Evolutionary conservation across 2,329 filamentous ascomycete species (phyloP).

Genomic region (Lojkania enalia): DNA sequence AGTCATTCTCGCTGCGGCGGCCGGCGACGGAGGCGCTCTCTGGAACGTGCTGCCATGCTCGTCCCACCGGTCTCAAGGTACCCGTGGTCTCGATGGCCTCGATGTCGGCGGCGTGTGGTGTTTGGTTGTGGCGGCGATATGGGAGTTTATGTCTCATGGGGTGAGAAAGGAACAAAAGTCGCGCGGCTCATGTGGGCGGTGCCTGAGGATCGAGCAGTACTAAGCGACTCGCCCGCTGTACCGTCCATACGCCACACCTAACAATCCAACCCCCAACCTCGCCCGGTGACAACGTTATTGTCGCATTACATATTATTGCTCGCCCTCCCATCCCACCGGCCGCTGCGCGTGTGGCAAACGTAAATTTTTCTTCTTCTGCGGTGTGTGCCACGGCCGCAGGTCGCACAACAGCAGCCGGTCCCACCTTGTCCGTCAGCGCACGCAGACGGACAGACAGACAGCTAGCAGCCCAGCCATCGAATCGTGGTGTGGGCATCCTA

Average conservation of each 20-base stretch:
- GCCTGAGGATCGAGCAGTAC: conserved; percentile 8
- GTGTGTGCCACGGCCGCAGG: conserved; percentile 12
- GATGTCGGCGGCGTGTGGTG: conserved; percentile 2
- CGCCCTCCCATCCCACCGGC: conserved; percentile 7
- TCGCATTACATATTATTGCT: conserved; percentile 6
- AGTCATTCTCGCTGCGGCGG: conserved; percentile 2
- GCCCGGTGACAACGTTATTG: conserved; percentile 4
- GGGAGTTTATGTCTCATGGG: too few relatives aligned
- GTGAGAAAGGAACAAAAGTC: background rate
- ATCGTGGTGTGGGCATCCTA: too few relatives aligned
- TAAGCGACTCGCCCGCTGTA: conserved; percentile 3
- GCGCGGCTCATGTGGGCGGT: conserved; percentile 1
- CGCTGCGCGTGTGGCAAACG: conserved; percentile 18
- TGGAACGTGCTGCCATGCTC: background rate
- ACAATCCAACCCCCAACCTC: background rate
- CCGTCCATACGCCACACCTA: conserved; percentile 1
- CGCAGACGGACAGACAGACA: too few relatives aligned
- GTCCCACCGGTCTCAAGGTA: background rate
- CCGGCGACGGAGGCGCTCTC: background rate
- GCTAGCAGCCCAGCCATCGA: too few relatives aligned
- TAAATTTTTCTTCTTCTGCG: conserved; percentile 18
- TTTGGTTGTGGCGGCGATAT: too few relatives aligned
- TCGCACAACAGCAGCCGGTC: conserved; percentile 11
- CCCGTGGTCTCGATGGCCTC: background rate
- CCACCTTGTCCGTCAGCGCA: too few relatives aligned